These are phyloP conservation scores for Epithele typhae DNA, from an alignment of 768 basidiomycete genomes.

Conservation along the genomic window DNA sequence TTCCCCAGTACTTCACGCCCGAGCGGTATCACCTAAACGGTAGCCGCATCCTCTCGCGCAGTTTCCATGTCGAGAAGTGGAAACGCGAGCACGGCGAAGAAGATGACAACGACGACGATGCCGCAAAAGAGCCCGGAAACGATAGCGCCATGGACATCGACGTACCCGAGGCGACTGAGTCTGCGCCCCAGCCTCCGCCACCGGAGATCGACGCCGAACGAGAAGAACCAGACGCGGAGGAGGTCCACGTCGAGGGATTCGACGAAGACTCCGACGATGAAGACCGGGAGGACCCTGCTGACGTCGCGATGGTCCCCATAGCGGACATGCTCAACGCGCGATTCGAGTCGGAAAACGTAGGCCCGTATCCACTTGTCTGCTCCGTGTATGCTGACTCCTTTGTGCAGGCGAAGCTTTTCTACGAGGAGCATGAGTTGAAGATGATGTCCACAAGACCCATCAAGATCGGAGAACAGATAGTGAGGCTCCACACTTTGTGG, in stretches of 20 bases:
- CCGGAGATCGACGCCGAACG: conserved; percentile 16
- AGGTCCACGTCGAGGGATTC: conserved; percentile 8
- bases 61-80: conserved; percentile 78
- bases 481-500: conserved; percentile 60
- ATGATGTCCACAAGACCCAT: conserved; percentile 83
- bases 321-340: conserved; percentile 95
- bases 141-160: conserved; percentile 37
- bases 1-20: conserved; percentile 54
- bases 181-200: too few species aligned
- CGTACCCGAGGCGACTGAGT: conserved; percentile 7
- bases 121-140: conserved; percentile 24
- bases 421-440: conserved; percentile 63
- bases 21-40: conserved; percentile 85
- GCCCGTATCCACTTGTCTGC: conserved; percentile 25
- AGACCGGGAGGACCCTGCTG: conserved; percentile 50
- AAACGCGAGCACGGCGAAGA: conserved; percentile 26
- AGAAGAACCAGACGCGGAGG: conserved; percentile 4
- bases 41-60: conserved; percentile 86
- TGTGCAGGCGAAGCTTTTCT: conserved; percentile 75
- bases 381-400: background rate
- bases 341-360: conserved; percentile 78
- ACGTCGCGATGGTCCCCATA: conserved; percentile 91
- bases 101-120: conserved; percentile 31
- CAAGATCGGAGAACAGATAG: conserved; percentile 80
- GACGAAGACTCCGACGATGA: conserved; percentile 37